Conservation (phyloP, 164 flowering plant genomes). For the Aristolochia fimbriata region DNA sequence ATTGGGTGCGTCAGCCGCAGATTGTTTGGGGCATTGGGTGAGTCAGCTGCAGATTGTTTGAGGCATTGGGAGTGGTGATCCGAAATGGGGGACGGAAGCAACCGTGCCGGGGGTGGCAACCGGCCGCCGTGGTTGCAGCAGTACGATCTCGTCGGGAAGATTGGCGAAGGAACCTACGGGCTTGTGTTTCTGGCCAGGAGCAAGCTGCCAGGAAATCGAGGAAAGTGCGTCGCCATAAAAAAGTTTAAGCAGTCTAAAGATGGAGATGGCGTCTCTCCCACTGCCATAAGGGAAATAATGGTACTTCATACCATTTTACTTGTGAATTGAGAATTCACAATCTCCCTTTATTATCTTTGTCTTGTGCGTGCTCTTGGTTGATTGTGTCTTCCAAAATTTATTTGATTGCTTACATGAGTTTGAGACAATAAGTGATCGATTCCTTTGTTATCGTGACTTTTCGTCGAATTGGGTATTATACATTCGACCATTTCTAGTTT, state of each 20-base stretch:
- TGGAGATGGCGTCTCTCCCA: constrained; percentile 98
- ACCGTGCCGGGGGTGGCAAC: constrained; percentile 17
- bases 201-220: constrained; percentile 50
- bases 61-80: no score
- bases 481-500: no score
- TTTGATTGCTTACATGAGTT: neutral
- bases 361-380: neutral
- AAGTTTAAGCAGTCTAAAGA: constrained; percentile 98
- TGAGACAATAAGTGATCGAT: no score
- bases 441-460: no score
- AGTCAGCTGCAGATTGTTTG: no score
- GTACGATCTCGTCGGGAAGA: constrained; percentile 93
- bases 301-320: constrained; percentile 14
- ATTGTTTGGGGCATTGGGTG: no score
- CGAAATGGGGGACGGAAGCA: constrained; percentile 8
- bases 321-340: neutral
- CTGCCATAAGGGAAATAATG: constrained; percentile 98
- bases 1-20: no score
- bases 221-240: constrained; percentile 91
- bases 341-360: no score
- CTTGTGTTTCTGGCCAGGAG: constrained; percentile 83
- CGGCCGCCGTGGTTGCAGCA: constrained; percentile 95
- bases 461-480: no score
- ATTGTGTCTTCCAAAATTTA: neutral
- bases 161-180: constrained; percentile 98